Conservation (phyloP, 805 yeast genomes). For the Nakazawaea laoshanensis region DNA sequence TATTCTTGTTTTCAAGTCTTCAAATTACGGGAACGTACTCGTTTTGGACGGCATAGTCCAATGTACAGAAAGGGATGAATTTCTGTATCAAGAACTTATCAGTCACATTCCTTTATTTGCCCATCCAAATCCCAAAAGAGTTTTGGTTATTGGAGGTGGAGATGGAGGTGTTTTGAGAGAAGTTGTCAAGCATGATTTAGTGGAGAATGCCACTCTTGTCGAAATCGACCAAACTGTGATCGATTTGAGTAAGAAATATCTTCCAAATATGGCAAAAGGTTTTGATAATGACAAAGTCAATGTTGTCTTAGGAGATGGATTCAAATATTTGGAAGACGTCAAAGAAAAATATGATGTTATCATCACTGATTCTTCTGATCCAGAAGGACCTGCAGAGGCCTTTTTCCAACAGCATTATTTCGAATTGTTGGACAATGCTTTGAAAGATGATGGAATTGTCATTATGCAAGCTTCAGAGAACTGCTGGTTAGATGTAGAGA, state of each 20-base stretch:
- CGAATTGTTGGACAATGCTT: conserved; percentile 74
- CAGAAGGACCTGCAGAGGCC: conserved; percentile 95
- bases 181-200: conserved; percentile 55
- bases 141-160: conserved; percentile 90
- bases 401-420: conserved; percentile 91
- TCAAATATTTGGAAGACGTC: conserved; percentile 51
- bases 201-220: conserved; percentile 65
- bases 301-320: conserved; percentile 74
- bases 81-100: conserved; percentile 90
- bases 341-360: conserved; percentile 66
- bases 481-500: conserved; percentile 85
- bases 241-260: conserved; percentile 55
- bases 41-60: conserved; percentile 88
- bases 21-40: conserved; percentile 76
- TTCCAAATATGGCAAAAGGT: conserved; percentile 68
- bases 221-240: conserved; percentile 87
- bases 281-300: conserved; percentile 58
- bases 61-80: conserved; percentile 88
- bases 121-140: conserved; percentile 67
- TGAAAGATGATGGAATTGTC: conserved; percentile 84
- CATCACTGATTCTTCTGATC: conserved; percentile 89
- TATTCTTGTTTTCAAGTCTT: conserved; percentile 67
- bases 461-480: conserved; percentile 89
- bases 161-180: conserved; percentile 94
- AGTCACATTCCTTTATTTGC: conserved; percentile 74